Evolutionary conservation across 2,329 filamentous ascomycete genomes (phyloP).

Genomic region (Cadophora malorum): DNA sequence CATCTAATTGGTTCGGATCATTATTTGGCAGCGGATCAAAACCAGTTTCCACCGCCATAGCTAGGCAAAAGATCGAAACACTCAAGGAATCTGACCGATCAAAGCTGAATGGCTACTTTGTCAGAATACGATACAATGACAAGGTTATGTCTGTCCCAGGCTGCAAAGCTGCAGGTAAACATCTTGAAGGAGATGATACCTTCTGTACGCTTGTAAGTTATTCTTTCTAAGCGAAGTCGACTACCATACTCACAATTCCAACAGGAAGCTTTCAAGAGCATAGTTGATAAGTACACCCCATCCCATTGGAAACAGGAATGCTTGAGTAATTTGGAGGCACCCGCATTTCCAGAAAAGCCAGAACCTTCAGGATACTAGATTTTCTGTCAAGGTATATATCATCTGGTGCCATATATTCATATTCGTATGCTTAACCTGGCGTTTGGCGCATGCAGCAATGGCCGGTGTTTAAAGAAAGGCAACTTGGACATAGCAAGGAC

Average conservation of each 20-base stretch:
- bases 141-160: slow-evolving; percentile 80
- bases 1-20: slow-evolving; percentile 35
- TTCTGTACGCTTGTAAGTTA: slow-evolving; percentile 83
- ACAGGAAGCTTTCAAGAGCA: slow-evolving; percentile 86
- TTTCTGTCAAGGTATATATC: not conserved
- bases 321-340: slow-evolving; percentile 57
- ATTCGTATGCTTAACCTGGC: not conserved
- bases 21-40: slow-evolving; percentile 40
- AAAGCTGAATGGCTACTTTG: slow-evolving; percentile 78
- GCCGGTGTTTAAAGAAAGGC: not conserved
- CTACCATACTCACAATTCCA: slow-evolving; percentile 7
- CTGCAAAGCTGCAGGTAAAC: slow-evolving; percentile 77
- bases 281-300: slow-evolving; percentile 91
- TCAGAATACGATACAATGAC: slow-evolving; percentile 92
- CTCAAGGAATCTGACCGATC: slow-evolving; percentile 64
- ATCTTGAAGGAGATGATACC: slow-evolving; percentile 83
- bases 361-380: slow-evolving; percentile 45
- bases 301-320: slow-evolving; percentile 76
- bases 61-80: slow-evolving; percentile 62
- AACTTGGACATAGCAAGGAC: not conserved
- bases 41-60: slow-evolving; percentile 54
- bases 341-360: slow-evolving; percentile 42
- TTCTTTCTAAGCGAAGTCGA: not conserved
- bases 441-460: not conserved
- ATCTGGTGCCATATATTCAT: not conserved